Base-by-base conservation (phyloP, 169 alveolate genomes). In the Plasmodium chabaudi region DNA sequence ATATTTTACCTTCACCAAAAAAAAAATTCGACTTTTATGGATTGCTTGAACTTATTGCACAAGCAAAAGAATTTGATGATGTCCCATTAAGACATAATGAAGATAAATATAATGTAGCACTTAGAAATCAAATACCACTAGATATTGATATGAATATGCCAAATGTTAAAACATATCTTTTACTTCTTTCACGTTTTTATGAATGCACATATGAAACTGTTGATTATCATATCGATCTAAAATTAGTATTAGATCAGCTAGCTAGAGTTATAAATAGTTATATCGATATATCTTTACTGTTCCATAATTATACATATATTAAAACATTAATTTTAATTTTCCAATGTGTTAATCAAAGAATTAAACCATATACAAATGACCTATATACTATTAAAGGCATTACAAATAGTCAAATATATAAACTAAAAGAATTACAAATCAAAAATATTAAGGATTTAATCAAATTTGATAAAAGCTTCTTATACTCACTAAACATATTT, bases 51-150 rank as follows among this genome's bases (percentile, higher is more conserved):
- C 73, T 96, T 34, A 72, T 97, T 19, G 92, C 98, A 2, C 92
- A 94, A 71, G 97, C 98, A 0, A 92, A 92, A 57, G 99, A 97
- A 88, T 97, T 97, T 87, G 94, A 92, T 25, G 97, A 95, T 15
- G 96, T 97, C 51, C 99, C 99, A 21, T 60, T 71, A 44, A 94
- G 99, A 55, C 99, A 97, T 88, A 97, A 97, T 55, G 99, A 97
- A 94, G 99, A 97, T 84, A 93, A 93, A 23, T 95, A 96, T 79
- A 97, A 96, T 88, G 96, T 95, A 63, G 96, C 97, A 47, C 89
- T 97, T 86, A 93, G 98, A 10, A 87, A 95, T 25, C 92, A 92
- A 56, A 93, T 95, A 46, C 98, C 98, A 25, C 82, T 96, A 72
- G 96, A 95, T 70, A 96, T 95, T 13, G 92, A 95, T n/a, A 93